Conservation (phyloP, 805 yeast species). For the Zygotorulaspora sp. region DNA sequence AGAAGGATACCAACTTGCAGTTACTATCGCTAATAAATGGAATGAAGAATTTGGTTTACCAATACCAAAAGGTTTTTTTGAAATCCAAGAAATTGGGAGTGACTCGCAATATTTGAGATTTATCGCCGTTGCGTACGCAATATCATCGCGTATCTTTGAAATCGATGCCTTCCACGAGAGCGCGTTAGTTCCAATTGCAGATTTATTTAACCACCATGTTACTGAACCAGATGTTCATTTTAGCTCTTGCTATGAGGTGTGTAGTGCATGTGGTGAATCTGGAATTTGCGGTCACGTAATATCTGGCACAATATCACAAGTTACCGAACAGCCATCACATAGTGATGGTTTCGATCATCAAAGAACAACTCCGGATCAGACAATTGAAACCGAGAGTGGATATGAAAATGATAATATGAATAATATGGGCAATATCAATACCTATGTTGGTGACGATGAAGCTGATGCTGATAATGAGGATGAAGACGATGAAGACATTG, state of each 20-base stretch:
- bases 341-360: not conserved
- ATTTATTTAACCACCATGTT: conserved; percentile 71
- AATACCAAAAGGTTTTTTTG: conserved; percentile 32
- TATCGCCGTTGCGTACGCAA: conserved; percentile 53
- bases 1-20: conserved; percentile 37
- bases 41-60: conserved; percentile 27
- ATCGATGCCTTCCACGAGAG: conserved; percentile 71
- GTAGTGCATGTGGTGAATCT: conserved; percentile 46
- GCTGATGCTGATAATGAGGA: conserved; percentile 12
- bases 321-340: not conserved
- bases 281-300: conserved; percentile 40
- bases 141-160: conserved; percentile 76
- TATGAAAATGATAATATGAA: not conserved
- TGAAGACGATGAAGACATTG: conserved; percentile 19
- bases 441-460: conserved; percentile 14
- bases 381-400: no score
- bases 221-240: conserved; percentile 63
- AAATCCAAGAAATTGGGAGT: conserved; percentile 27
- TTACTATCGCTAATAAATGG: conserved; percentile 35
- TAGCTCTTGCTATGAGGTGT: conserved; percentile 50
- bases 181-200: conserved; percentile 87
- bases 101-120: conserved; percentile 41
- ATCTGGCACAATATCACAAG: conserved; percentile 16
- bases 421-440: conserved; percentile 10
- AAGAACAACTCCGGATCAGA: no score